phyloP scores from a whole-genome alignment of 1,284 basidiomycete genomes.

The Cutaneotrichosporon sp. region DNA sequence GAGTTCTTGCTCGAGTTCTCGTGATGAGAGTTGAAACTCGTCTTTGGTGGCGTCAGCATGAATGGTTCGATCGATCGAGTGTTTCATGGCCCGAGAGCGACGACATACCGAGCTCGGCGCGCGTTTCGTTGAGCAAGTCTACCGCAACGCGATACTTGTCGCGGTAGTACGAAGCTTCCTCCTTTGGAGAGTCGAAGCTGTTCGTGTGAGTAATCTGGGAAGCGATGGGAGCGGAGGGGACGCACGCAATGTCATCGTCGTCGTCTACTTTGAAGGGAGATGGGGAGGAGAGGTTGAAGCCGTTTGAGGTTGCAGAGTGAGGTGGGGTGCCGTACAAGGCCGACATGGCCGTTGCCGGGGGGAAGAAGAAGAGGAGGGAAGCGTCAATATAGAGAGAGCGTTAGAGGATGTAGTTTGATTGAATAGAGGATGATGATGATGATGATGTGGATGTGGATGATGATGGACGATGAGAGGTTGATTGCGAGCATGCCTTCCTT shows the following conservation, averaged over 20 bases:
- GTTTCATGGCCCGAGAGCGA: not conserved
- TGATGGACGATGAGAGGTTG: not conserved
- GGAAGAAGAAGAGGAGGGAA: not conserved
- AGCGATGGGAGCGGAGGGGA: not conserved
- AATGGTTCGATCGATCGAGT: not conserved
- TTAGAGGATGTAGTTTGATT: not conserved
- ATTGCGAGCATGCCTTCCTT: not conserved
- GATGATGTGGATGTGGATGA: too few species aligned
- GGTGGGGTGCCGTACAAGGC: conserved; percentile 4
- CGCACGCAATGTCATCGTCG: conserved; percentile 37
- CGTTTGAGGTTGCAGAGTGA: conserved; percentile 6
- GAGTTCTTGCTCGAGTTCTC: conserved; percentile 88
- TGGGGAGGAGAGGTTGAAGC: conserved; percentile 4
- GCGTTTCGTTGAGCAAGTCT: conserved; percentile 80
- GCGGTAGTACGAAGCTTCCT: conserved; percentile 65
- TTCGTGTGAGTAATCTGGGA: not conserved
- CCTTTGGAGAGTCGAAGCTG: conserved; percentile 50
- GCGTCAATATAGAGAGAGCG: not conserved
- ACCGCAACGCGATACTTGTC: conserved; percentile 79
- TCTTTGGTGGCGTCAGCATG: conserved; percentile 52
- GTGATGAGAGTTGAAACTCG: conserved; percentile 85
- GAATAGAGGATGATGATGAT: not conserved
- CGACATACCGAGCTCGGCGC: conserved; percentile 64
- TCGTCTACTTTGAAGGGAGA: conserved; percentile 21
- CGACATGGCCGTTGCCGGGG: conserved; percentile 8